Evolutionary conservation across 129 eudicot genomes (phyloP), one percentile per base, ranked within the genome.

Genomic region (Arctium minus): DNA sequence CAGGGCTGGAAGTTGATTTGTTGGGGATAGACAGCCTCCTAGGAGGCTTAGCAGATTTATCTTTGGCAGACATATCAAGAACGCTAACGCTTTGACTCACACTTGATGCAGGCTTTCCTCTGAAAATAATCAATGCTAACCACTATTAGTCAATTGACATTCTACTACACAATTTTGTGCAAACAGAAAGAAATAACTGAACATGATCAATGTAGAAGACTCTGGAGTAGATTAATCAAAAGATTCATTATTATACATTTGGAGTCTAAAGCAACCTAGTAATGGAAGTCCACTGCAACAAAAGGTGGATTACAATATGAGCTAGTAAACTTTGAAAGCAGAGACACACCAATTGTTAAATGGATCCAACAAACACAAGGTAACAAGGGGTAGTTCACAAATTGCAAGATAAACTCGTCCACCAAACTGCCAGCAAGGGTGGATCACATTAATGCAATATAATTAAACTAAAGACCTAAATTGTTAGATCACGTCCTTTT

Each of bases 21-120:
- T 82, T 75, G 35, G 97, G 97, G 84, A 91, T 90, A 8, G 97
- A 95, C 46, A 91, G 82, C 82, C 98, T 92, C 79, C 98, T 95
- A 36, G 94, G 90, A 1, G 98, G 98, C 85, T 91, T 95, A 30
- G 88, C 90, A 78, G 98, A 84, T 81, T 94, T 94, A 67, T 91
- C 97, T 87, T 95, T 95, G 71, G 86, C 87, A 37, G 98, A 92
- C 33, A 88, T 37, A 50, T 92, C 90, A 79, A 92, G 97, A 27
- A 88, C 89, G 79, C 90, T 75, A 74, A 88, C 89, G 75, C 97
- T 95, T 85, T 95, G 92, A 75, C 93, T 92, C 70, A 95, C 92
- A 86, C 79, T 88, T 42, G 94, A 81, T 7, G 86, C 73, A 80
- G 88, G 78, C 77, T 86, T 92, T 85, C 94, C 97, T 88, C 97